Evolutionary conservation across 768 basidiomycete genomes (phyloP).

Genomic region (Psilocybe tampanensis): DNA sequence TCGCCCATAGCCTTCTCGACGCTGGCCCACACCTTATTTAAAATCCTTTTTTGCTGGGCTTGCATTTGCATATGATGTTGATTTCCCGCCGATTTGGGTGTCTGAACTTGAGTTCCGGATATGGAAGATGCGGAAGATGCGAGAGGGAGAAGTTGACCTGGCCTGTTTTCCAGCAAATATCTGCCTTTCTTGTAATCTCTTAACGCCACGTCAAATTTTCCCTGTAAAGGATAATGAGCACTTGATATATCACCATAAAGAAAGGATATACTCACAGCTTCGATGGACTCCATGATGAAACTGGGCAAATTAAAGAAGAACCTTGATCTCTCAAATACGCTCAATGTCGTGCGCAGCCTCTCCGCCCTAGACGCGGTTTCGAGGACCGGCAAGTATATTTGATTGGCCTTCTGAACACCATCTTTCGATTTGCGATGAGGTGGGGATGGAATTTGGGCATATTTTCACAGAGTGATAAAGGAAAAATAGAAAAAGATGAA

Average conservation of each 20-base stretch:
- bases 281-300: constrained; percentile 84
- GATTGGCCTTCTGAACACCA: constrained; percentile 87
- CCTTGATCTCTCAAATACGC: constrained; percentile 95
- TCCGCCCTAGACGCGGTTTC: constrained; percentile 94
- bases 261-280: constrained; percentile 58
- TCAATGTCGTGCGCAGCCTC: constrained; percentile 86
- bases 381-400: constrained; percentile 93
- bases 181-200: constrained; percentile 98
- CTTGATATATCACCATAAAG: not conserved
- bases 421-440: constrained; percentile 48
- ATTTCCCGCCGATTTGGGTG: constrained; percentile 28
- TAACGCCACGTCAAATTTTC: constrained; percentile 90
- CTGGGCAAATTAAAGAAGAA: constrained; percentile 98
- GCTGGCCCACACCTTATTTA: constrained; percentile 93
- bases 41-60: constrained; percentile 87
- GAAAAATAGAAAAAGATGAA: not conserved
- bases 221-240: constrained; percentile 47
- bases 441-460: not conserved
- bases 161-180: constrained; percentile 85
- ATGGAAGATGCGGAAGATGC: not conserved
- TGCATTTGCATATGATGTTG: constrained; percentile 35
- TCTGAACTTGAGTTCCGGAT: not conserved
- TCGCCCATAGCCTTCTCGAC: constrained; percentile 95
- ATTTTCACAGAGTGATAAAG: not conserved
- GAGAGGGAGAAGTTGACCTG: constrained; percentile 74